Evolutionary conservation across 2,329 filamentous ascomycete species (phyloP).

Genomic region (Fusarium odoratissimum): DNA sequence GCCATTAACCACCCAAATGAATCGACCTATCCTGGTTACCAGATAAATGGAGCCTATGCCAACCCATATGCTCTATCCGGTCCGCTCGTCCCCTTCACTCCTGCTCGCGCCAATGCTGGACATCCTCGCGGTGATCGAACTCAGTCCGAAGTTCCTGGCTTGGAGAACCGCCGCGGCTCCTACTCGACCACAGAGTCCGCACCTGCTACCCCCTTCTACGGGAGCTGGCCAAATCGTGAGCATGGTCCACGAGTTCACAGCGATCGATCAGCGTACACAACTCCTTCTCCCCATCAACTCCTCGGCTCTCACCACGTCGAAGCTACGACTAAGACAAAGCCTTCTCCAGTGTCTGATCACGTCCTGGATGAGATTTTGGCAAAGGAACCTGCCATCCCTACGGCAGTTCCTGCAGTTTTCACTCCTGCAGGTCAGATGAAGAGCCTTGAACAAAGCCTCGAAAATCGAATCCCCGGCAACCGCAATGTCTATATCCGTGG

Average conservation of each 20-base stretch:
- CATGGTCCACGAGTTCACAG: constrained; percentile 68
- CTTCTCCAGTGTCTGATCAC: constrained; percentile 57
- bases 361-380: constrained; percentile 74
- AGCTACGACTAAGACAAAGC: constrained; percentile 55
- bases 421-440: constrained; percentile 87
- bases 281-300: constrained; percentile 73
- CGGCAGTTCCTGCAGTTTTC: constrained; percentile 89
- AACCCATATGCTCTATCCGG: constrained; percentile 53
- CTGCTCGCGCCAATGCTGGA: constrained; percentile 59
- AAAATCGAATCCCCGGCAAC: constrained; percentile 91
- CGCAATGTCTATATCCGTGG: constrained; percentile 99
- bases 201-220: constrained; percentile 74
- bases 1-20: constrained; percentile 51
- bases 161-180: constrained; percentile 74
- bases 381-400: constrained; percentile 85
- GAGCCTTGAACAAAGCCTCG: constrained; percentile 91
- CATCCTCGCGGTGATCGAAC: constrained; percentile 60
- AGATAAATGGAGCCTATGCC: constrained; percentile 50
- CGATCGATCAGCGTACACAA: constrained; percentile 74
- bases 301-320: constrained; percentile 55
- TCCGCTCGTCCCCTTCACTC: constrained; percentile 63
- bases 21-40: constrained; percentile 49
- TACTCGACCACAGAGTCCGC: constrained; percentile 76
- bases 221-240: constrained; percentile 64
- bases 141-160: constrained; percentile 67